Evolutionary conservation across 1,284 basidiomycete genomes (phyloP), one percentile per base, ranked within the genome.

Genomic region (Pseudozyma pruni): DNA sequence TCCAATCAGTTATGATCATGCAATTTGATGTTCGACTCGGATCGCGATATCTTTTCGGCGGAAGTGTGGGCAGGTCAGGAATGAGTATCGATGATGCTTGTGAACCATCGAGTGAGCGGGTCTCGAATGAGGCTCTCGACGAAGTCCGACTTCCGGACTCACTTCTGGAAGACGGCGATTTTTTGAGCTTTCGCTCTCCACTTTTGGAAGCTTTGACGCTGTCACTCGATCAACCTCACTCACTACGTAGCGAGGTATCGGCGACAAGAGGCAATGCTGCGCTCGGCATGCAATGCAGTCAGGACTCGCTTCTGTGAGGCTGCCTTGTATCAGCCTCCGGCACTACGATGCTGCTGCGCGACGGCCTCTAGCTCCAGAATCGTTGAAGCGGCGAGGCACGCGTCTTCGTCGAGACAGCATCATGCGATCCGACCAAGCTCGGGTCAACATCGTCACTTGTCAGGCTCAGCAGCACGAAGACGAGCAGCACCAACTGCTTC

Each of bases 191-290:
- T 29, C 27, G 27, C 11, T 29, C 27, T 29, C 27, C 27, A 29
- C 27, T 29, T 29, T 11, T 6, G 6, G 27, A 29, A 11, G 27
- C 7, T 6, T 29, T 29, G 27, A 7, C 11, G 27, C 17, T 29
- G 3, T 29, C 3, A 17, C 11, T 20, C 4, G 2, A 4, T n/a
- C 27, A 29, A 6, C 6, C 11, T 29, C 27, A 29, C 27, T 29
- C 27, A 29, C 27, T 11, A 29, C 11, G n/a, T n/a, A n/a, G n/a
- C n/a, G n/a, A n/a, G n/a, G n/a, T n/a, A n/a, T n/a, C n/a, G n/a
- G n/a, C n/a, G n/a, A n/a, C n/a, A n/a, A n/a, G n/a, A n/a, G n/a
- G 47, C 34, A 27, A 70, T 70, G 67, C 47, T 70, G 13, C 56
- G 67, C 29, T 55, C 67, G 34, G 56, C 52, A 49, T 70, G 67